A percentile compares a stretch with the other conserved stretches of the same genome.
Conservation (phyloP, 2,329 filamentous ascomycete genomes). For the Fusarium napiforme region DNA sequence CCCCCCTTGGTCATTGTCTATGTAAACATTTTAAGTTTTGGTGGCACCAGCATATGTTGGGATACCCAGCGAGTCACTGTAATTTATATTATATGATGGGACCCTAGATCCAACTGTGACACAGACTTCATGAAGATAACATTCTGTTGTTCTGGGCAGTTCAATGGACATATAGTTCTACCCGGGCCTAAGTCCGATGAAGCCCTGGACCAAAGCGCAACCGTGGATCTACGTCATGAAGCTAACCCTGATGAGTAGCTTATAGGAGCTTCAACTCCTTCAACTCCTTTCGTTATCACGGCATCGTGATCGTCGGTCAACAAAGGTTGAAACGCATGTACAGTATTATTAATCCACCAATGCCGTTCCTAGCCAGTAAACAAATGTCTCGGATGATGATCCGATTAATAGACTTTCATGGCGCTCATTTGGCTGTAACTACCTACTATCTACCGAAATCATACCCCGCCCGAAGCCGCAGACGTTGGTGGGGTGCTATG, state of each 20-base stretch:
- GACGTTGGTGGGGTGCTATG: constrained; percentile 22
- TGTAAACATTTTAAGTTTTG: neutral
- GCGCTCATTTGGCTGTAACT: constrained; percentile 1
- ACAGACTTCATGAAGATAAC: neutral
- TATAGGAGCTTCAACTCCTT: neutral
- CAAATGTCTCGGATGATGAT: neutral
- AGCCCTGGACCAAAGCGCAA: neutral
- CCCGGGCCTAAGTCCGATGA: neutral
- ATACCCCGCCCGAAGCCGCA: constrained; percentile 32
- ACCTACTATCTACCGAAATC: neutral
- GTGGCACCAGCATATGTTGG: neutral
- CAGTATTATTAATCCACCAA: constrained; percentile 1
- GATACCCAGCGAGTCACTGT: neutral
- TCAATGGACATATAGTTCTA: neutral
- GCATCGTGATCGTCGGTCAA: neutral
- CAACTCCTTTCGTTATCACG: neutral
- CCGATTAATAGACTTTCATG: neutral
- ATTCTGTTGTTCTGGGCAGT: neutral
- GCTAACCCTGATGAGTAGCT: constrained; percentile 3
- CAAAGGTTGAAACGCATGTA: neutral
- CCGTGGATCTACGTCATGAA: constrained; percentile 26
- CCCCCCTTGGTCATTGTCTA: neutral
- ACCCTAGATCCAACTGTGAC: neutral
- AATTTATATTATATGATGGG: neutral
- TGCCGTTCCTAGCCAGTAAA: neutral